phyloP scores from a whole-genome alignment of 192 early-diverging fungal genomes.

The Fimicolochytrium jonesii region DNA sequence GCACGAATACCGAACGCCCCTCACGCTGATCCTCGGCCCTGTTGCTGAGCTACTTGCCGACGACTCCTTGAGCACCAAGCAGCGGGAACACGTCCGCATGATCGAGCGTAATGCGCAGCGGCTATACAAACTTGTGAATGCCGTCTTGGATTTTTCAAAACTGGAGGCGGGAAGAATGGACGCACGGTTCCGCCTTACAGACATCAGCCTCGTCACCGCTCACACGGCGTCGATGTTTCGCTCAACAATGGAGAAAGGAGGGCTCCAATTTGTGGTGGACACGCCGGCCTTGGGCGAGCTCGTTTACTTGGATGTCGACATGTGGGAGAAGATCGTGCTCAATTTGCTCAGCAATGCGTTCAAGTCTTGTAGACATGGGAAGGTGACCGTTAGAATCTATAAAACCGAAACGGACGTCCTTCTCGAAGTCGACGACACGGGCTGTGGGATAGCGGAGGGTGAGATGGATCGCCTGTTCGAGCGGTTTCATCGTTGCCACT shows the following conservation, averaged over 20 bases:
- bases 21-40: slow-evolving; percentile 50
- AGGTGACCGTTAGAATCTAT: not conserved
- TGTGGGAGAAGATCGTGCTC: slow-evolving; percentile 52
- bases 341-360: slow-evolving; percentile 53
- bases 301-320: slow-evolving; percentile 29
- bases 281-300: slow-evolving; percentile 30
- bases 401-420: slow-evolving; percentile 2
- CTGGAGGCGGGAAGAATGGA: slow-evolving; percentile 44
- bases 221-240: slow-evolving; percentile 33
- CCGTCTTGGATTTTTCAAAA: slow-evolving; percentile 45
- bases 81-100: slow-evolving; percentile 30
- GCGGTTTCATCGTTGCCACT: slow-evolving; percentile 48
- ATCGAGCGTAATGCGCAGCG: slow-evolving; percentile 41
- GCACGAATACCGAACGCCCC: slow-evolving; percentile 46
- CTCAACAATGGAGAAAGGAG: slow-evolving; percentile 13
- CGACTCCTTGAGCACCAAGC: slow-evolving; percentile 15
- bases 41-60: slow-evolving; percentile 35
- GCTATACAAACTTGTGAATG: slow-evolving; percentile 50
- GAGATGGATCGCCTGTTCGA: slow-evolving; percentile 42
- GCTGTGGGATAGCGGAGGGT: slow-evolving; percentile 42
- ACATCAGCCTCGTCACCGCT: slow-evolving; percentile 35
- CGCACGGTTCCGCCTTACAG: slow-evolving; percentile 40
- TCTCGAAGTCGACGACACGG: slow-evolving; percentile 19
- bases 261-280: slow-evolving; percentile 36
- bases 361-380: slow-evolving; percentile 42